Evolutionary conservation across 2,329 filamentous ascomycete species (phyloP), one percentile per base, ranked within the genome.

Genomic region (Colletotrichum musae): DNA sequence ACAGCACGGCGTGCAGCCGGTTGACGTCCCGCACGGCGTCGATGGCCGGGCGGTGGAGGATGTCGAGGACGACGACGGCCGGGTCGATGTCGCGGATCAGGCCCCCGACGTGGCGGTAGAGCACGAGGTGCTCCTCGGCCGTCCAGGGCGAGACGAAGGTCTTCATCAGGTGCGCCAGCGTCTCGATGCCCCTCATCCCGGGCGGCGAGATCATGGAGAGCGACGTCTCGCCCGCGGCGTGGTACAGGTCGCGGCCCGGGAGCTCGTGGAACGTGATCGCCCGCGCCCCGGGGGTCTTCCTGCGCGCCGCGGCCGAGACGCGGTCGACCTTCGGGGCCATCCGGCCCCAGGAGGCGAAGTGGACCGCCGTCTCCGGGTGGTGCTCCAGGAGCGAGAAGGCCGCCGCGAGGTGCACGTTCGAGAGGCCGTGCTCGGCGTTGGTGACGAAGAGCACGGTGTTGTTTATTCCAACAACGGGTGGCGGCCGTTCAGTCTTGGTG

Each of bases 321-420:
- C 67, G 64, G 32, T 68, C 60, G 43, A 73, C 24, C 51, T 70
- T 73, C 5, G 39, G 15, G 2, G 32, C 58, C 3, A 73, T 52
- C 4, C 64, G 62, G 5, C 73, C 52, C 53, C 80, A 81, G 1
- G 80, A 81, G 4, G 74, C 80, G 59, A 79, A 78, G 59, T 82
- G 80, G 1, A 81, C 68, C 3, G 80, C 70, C 18, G 81, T 71
- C 15, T 76, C 67, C 0, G 79, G 74, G 28, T 80, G 71, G 2
- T 75, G 72, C 18, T 80, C 78, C 3, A 81, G 54, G 6, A 83
- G 68, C 0, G 79, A 76, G 1, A 75, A 74, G n/a, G 73, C 71
- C 5, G 80, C 80, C 5, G 80, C 78, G 13, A 82, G 67, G 59
- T 78, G 78, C 18, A 81, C 79, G 53, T 83, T 83, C 10, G 76